These are phyloP conservation scores for Cantharellus cinnabarinus DNA, from an alignment of 768 basidiomycete species.

Conservation along the genomic window DNA sequence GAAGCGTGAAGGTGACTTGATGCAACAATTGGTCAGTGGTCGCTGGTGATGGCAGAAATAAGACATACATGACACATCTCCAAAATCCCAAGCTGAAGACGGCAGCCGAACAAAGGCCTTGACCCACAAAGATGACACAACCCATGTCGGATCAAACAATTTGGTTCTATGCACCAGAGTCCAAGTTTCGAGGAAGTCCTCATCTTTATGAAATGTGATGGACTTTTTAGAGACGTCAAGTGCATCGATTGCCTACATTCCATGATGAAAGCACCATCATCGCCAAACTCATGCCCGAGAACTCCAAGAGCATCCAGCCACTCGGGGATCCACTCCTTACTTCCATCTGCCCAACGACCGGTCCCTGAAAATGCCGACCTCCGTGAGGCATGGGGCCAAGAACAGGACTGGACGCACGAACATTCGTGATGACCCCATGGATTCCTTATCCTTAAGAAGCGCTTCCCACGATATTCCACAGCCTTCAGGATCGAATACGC, in stretches of 20 bases:
- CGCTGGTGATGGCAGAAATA: background rate
- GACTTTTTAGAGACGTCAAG: background rate
- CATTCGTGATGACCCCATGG: slow-evolving; percentile 25
- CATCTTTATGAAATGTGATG: background rate
- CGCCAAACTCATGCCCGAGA: slow-evolving; percentile 28
- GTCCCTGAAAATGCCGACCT: slow-evolving; percentile 2
- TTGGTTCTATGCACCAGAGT: slow-evolving; percentile 25
- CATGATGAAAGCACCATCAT: slow-evolving; percentile 39
- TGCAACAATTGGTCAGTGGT: background rate
- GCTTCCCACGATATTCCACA: slow-evolving; percentile 24
- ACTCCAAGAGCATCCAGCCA: slow-evolving; percentile 26
- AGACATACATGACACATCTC: slow-evolving; percentile 32
- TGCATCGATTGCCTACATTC: slow-evolving; percentile 13
- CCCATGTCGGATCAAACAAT: slow-evolving; percentile 30
- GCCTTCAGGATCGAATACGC: slow-evolving; percentile 30
- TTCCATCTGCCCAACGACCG: slow-evolving; percentile 33
- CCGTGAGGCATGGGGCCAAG: background rate
- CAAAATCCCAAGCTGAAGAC: slow-evolving; percentile 30
- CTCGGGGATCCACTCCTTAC: slow-evolving; percentile 35
- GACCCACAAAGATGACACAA: slow-evolving; percentile 30
- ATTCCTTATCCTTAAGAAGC: slow-evolving; percentile 30
- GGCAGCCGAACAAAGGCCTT: slow-evolving; percentile 24
- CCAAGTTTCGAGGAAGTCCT: slow-evolving; percentile 17
- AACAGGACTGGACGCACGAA: background rate
- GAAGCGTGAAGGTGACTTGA: slow-evolving; percentile 27